A percentile compares a stretch with the other conserved stretches of the same genome.
Evolutionary conservation across 768 basidiomycete species (phyloP).

Genomic region (Arthromyces matolae): DNA sequence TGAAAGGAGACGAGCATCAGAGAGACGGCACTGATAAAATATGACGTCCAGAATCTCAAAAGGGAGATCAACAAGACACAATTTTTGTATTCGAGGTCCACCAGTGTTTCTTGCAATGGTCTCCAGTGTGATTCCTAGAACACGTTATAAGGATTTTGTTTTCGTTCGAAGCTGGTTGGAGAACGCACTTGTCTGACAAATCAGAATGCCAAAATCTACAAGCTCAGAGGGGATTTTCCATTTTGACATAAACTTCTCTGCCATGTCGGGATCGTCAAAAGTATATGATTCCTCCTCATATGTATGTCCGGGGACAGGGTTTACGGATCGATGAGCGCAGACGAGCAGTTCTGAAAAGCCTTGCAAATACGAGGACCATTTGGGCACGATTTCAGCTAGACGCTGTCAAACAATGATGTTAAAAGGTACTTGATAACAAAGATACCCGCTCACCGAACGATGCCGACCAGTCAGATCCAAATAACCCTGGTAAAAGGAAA

Average conservation of each 20-base stretch:
- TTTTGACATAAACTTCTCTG: not conserved
- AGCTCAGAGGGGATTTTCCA: not conserved
- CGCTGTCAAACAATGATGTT: not conserved
- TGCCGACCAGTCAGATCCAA: conserved; percentile 8
- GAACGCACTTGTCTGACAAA: not conserved
- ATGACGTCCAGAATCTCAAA: not conserved
- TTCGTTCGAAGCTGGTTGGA: no score
- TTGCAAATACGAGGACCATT: not conserved
- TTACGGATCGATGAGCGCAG: not conserved
- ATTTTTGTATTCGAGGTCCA: not conserved
- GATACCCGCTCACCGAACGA: not conserved
- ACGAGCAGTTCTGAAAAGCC: conserved; percentile 1
- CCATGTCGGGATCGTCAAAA: not conserved
- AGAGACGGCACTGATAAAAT: not conserved
- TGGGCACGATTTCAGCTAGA: not conserved
- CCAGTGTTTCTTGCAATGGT: not conserved
- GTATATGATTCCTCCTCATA: not conserved
- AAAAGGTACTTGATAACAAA: not conserved
- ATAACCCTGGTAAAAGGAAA: not conserved
- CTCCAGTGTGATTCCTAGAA: not conserved
- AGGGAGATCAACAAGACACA: conserved; percentile 1
- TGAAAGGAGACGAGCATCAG: not conserved
- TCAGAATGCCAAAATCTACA: not conserved
- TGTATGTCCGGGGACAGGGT: not conserved
- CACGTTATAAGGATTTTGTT: not conserved